Conservation (phyloP, 2,329 filamentous ascomycete species). For the Colletotrichum karsti region DNA sequence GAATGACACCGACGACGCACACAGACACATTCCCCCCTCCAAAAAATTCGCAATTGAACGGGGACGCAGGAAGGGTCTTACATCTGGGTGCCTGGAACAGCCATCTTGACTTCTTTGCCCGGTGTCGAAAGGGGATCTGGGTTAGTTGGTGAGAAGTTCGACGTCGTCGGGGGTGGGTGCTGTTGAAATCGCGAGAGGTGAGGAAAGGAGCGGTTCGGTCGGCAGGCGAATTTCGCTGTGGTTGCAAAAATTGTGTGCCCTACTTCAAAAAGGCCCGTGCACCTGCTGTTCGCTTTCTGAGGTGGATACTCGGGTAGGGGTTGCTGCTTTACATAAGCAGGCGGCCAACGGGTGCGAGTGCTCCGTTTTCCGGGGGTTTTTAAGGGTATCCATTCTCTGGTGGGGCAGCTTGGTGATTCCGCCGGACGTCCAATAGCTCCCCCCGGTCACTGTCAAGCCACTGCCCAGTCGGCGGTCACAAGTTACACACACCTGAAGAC, state of each 20-base stretch:
- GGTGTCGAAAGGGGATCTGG: slow-evolving; percentile 31
- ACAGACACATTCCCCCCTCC: not conserved
- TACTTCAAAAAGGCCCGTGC: too few relatives aligned
- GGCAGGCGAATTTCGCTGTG: slow-evolving; percentile 8
- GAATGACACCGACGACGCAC: not conserved
- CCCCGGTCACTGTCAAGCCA: not conserved
- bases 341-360: too few relatives aligned
- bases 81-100: slow-evolving; percentile 70
- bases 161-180: slow-evolving; percentile 38
- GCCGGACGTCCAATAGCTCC: too few relatives aligned
- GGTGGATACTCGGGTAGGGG: too few relatives aligned
- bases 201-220: slow-evolving; percentile 13
- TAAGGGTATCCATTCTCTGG: too few relatives aligned
- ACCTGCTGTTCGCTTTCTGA: too few relatives aligned
- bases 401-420: not conserved
- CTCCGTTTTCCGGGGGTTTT: too few relatives aligned
- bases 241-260: too few relatives aligned
- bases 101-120: slow-evolving; percentile 60
- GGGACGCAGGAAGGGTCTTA: slow-evolving; percentile 49
- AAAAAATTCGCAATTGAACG: not conserved
- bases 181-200: slow-evolving; percentile 27
- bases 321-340: too few relatives aligned
- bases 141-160: slow-evolving; percentile 45
- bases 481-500: slow-evolving; percentile 1
- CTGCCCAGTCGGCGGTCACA: slow-evolving; percentile 4